Evolutionary conservation across 352 stramenopile species (phyloP).

Genomic region (Pythium vanterpoolii): DNA sequence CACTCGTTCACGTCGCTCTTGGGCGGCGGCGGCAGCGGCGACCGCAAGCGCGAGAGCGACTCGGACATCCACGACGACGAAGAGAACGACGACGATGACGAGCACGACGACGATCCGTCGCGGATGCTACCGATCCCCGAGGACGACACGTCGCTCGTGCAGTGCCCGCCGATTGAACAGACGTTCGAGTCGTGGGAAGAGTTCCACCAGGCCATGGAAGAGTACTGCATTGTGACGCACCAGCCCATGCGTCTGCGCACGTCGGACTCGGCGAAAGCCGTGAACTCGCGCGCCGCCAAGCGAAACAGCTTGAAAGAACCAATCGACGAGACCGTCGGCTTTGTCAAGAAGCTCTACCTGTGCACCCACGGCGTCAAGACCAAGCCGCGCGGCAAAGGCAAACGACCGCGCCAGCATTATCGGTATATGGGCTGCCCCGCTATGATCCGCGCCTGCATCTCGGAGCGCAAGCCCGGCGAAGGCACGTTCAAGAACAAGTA

Average conservation of each 20-base stretch:
- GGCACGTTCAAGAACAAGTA: conserved; percentile 66
- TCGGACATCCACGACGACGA: conserved; percentile 57
- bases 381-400: conserved; percentile 78
- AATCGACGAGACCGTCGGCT: conserved; percentile 83
- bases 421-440: conserved; percentile 80
- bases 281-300: conserved; percentile 77
- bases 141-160: conserved; percentile 58
- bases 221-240: conserved; percentile 68
- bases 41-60: conserved; percentile 60
- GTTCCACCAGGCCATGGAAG: conserved; percentile 79
- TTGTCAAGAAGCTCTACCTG: conserved; percentile 84
- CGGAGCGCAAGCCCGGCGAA: conserved; percentile 64
- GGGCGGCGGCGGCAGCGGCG: conserved; percentile 46
- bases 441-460: conserved; percentile 83
- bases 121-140: conserved; percentile 49
- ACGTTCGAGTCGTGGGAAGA: conserved; percentile 82
- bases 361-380: conserved; percentile 84
- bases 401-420: conserved; percentile 76
- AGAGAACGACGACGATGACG: conserved; percentile 40
- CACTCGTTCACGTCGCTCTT: conserved; percentile 53
- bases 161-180: conserved; percentile 69
- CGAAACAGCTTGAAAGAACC: conserved; percentile 80
- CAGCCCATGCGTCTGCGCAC: conserved; percentile 80
- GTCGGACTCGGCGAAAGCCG: conserved; percentile 75
- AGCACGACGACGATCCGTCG: conserved; percentile 32